These are phyloP conservation scores for Beauveria australis DNA, from an alignment of 2,329 filamentous ascomycete genomes.

Conservation along the genomic window DNA sequence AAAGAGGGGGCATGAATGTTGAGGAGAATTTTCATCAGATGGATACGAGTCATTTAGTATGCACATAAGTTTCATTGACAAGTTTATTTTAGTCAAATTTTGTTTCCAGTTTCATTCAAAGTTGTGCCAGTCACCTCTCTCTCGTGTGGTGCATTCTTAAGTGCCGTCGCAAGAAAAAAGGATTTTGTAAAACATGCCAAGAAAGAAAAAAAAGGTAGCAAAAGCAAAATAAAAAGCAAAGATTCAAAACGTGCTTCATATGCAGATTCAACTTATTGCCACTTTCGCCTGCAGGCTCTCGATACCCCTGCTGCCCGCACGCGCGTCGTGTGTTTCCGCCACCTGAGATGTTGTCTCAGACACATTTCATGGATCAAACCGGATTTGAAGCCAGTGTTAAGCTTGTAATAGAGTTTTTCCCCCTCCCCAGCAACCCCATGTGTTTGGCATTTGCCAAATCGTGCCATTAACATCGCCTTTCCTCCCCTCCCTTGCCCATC, in stretches of 20 bases:
- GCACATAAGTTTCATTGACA: not conserved
- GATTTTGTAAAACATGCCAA: not conserved
- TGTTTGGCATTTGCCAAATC: too few species aligned
- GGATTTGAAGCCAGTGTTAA: not conserved
- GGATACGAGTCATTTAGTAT: not conserved
- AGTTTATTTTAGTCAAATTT: not conserved
- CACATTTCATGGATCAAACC: not conserved
- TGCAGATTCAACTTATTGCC: not conserved
- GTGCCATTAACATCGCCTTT: too few species aligned
- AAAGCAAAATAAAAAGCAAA: not conserved
- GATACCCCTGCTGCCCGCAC: not conserved
- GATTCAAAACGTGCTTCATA: not conserved
- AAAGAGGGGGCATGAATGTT: not conserved
- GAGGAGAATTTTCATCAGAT: not conserved
- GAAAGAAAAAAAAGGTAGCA: not conserved
- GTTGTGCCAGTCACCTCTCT: not conserved
- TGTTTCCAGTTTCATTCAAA: not conserved
- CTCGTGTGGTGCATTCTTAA: too few species aligned
- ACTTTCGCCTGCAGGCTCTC: not conserved
- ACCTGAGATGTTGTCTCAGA: constrained; percentile 1
- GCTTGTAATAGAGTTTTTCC: constrained; percentile 6
- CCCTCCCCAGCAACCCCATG: not conserved
- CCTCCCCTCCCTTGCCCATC: not conserved
- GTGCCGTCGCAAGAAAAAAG: too few species aligned
- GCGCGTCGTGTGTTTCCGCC: not conserved